Conservation (phyloP, 2,329 filamentous ascomycete genomes). For the Exserohilum turcica region DNA sequence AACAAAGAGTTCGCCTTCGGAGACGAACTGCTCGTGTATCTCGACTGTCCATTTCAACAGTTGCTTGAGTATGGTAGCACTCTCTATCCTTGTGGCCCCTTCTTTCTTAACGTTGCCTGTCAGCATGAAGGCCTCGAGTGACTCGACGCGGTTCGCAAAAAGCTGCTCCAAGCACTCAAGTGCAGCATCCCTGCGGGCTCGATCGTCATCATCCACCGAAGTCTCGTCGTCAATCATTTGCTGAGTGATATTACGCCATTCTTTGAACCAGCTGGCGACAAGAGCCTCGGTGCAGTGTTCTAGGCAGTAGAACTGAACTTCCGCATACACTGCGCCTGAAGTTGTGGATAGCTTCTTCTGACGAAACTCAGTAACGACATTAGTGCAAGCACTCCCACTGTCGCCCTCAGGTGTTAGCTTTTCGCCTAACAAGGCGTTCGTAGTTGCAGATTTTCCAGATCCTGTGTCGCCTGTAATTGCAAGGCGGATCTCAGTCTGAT, state of each 20-base stretch:
- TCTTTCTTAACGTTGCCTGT: no score
- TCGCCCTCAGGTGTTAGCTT: slow-evolving; percentile 14
- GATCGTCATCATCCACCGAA: slow-evolving; percentile 9
- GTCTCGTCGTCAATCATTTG: slow-evolving; percentile 9
- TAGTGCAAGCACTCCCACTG: slow-evolving; percentile 11
- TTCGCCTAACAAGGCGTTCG: slow-evolving; percentile 23
- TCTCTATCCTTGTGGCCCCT: not conserved
- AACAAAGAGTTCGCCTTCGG: slow-evolving; percentile 1
- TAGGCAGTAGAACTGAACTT: slow-evolving; percentile 20
- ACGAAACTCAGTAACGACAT: slow-evolving; percentile 19
- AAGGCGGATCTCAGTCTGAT: slow-evolving; percentile 9
- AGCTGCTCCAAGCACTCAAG: slow-evolving; percentile 5
- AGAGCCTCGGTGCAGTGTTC: slow-evolving; percentile 6
- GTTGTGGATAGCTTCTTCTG: slow-evolving; percentile 5
- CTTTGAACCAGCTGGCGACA: slow-evolving; percentile 4
- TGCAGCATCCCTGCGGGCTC: slow-evolving; percentile 2
- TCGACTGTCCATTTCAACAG: slow-evolving; percentile 19
- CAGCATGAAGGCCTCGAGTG: slow-evolving; percentile 15
- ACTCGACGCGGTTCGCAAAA: slow-evolving; percentile 5
- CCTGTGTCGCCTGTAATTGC: slow-evolving; percentile 25
- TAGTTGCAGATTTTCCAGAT: slow-evolving; percentile 22
- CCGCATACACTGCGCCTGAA: slow-evolving; percentile 10
- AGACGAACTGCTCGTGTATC: slow-evolving; percentile 10
- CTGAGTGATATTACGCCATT: slow-evolving; percentile 4
- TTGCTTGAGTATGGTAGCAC: not conserved